These are phyloP conservation scores for Arabidopsis arenosa DNA, from an alignment of 345 rosid species.

Conservation along the genomic window DNA sequence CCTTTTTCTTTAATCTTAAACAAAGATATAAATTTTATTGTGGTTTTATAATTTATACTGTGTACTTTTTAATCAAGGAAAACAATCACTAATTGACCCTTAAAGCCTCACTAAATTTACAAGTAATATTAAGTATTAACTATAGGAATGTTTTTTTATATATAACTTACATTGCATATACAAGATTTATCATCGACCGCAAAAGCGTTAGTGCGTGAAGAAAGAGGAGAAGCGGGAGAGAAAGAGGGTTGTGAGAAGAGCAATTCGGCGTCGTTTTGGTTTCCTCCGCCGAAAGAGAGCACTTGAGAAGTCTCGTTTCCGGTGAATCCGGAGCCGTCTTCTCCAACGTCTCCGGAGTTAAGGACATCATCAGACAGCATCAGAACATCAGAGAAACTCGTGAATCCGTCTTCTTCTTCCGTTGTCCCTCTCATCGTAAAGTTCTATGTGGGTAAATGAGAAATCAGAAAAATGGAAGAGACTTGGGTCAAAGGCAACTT, in stretches of 20 bases:
- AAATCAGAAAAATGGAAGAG: too few species aligned
- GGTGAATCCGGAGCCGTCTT: constrained; percentile 16
- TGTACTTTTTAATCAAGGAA: neutral
- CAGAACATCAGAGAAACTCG: constrained; percentile 59
- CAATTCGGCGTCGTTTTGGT: constrained; percentile 25
- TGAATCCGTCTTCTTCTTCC: constrained; percentile 9
- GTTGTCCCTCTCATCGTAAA: constrained; percentile 44
- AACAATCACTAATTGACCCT: neutral
- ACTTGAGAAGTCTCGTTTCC: constrained; percentile 50
- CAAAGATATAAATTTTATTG: neutral
- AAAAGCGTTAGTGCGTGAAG: neutral
- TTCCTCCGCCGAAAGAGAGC: constrained; percentile 62
- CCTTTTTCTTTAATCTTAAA: too few species aligned
- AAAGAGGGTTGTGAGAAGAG: constrained; percentile 31
- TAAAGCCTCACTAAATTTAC: neutral
- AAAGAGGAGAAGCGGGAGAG: neutral
- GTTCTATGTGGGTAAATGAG: neutral
- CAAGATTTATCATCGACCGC: constrained; percentile 6
- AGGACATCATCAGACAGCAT: constrained; percentile 48
- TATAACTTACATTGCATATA: constrained; percentile 13
- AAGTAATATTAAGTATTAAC: neutral
- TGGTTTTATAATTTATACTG: neutral
- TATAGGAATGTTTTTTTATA: neutral
- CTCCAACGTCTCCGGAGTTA: neutral
- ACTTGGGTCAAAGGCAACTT: constrained; percentile 43